These are phyloP conservation scores for Bruguiera parviflora DNA, from an alignment of 345 rosid genomes.

Conservation along the genomic window DNA sequence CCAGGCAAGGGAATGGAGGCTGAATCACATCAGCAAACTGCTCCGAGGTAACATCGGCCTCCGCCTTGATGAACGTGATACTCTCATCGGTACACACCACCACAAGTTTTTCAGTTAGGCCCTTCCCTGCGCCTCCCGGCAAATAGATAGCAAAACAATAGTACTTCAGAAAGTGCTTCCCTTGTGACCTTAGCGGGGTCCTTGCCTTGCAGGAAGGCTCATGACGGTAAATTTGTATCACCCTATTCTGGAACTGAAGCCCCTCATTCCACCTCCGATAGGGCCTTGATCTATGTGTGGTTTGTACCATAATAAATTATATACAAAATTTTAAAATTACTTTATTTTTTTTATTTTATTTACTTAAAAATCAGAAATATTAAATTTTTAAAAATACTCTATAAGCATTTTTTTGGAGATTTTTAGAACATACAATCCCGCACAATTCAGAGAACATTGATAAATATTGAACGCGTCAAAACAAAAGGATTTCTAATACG, in stretches of 20 bases:
- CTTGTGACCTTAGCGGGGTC: not conserved
- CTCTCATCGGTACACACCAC: conserved; percentile 8
- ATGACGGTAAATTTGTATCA: not conserved
- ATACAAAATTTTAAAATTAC: too few species aligned
- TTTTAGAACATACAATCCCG: too few species aligned
- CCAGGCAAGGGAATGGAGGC: conserved; percentile 16
- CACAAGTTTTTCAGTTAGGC: not conserved
- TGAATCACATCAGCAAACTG: conserved; percentile 14
- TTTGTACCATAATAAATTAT: not conserved
- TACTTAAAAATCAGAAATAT: too few species aligned
- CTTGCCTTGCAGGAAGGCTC: not conserved
- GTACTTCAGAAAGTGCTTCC: conserved; percentile 5
- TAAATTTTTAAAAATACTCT: too few species aligned
- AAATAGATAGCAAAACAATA: conserved; percentile 13
- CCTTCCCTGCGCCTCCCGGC: conserved; percentile 7
- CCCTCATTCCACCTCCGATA: conserved; percentile 8
- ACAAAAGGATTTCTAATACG: too few species aligned
- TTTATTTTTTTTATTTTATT: too few species aligned
- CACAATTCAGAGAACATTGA: too few species aligned
- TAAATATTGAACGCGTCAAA: too few species aligned
- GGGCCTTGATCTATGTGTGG: not conserved
- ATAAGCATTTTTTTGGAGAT: too few species aligned
- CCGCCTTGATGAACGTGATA: conserved; percentile 19
- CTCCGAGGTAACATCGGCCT: conserved; percentile 8
- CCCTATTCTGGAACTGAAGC: not conserved